These are phyloP conservation scores for Solanum pennellii DNA, from an alignment of 257 asterid species.

Conservation along the genomic window DNA sequence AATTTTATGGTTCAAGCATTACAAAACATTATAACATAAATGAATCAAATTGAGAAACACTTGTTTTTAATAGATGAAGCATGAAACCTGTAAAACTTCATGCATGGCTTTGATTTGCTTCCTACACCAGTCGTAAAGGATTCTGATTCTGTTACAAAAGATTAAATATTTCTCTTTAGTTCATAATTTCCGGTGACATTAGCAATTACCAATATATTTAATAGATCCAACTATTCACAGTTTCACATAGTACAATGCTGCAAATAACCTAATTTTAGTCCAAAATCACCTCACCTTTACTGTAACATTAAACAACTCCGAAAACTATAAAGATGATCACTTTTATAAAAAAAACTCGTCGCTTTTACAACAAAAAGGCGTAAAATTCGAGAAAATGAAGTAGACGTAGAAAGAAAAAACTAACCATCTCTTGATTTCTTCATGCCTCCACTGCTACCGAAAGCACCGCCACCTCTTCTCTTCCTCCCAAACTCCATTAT, in stretches of 20 bases:
- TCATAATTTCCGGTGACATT: background rate
- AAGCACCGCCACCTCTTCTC: background rate
- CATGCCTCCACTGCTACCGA: background rate
- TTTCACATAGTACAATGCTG: background rate
- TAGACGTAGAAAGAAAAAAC: background rate
- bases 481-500: background rate
- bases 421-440: background rate
- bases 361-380: background rate
- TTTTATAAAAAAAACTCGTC: background rate
- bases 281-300: background rate
- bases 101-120: constrained; percentile 99
- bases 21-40: background rate
- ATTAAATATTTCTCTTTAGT: constrained; percentile 48
- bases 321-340: background rate
- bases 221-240: background rate
- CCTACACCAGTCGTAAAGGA: constrained; percentile 90
- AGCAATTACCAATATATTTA: background rate
- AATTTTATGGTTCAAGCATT: background rate
- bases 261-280: background rate
- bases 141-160: constrained; percentile 83
- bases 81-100: constrained; percentile 96
- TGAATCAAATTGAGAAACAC: background rate
- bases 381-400: background rate
- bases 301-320: background rate
- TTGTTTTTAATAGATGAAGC: constrained; percentile 50